Evolutionary conservation across 2,329 filamentous ascomycete species (phyloP).

Genomic region (Hymenoscyphus scutula): DNA sequence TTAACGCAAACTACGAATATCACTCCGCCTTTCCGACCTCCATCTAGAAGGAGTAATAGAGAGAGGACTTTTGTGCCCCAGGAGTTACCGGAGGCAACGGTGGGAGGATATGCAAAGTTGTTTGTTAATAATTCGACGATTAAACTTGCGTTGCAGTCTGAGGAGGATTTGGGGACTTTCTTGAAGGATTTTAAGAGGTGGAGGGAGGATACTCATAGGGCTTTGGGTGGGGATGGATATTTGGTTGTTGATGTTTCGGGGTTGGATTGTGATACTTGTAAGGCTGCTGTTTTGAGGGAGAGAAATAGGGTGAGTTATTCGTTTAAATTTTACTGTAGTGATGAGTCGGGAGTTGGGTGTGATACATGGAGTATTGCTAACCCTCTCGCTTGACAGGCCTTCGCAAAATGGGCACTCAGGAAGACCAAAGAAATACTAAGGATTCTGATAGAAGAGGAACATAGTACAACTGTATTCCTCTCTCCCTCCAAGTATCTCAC

Average conservation of each 20-base stretch:
- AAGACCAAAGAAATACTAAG: neutral
- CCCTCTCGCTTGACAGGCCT: neutral
- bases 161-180: neutral
- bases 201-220: conserved; percentile 1
- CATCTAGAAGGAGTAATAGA: neutral
- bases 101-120: neutral
- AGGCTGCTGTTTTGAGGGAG: neutral
- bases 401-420: neutral
- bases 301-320: neutral
- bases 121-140: neutral
- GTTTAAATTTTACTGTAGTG: neutral
- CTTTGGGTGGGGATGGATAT: neutral
- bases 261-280: neutral
- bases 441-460: neutral
- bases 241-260: neutral
- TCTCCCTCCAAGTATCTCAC: neutral
- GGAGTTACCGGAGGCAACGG: neutral
- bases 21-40: neutral
- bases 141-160: neutral
- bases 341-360: neutral
- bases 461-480: neutral
- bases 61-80: neutral
- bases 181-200: neutral
- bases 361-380: neutral
- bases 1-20: neutral